Evolutionary conservation across 2,329 filamentous ascomycete species (phyloP), one percentile per base, ranked within the genome.

Genomic region (Calonectria multiphialidica): DNA sequence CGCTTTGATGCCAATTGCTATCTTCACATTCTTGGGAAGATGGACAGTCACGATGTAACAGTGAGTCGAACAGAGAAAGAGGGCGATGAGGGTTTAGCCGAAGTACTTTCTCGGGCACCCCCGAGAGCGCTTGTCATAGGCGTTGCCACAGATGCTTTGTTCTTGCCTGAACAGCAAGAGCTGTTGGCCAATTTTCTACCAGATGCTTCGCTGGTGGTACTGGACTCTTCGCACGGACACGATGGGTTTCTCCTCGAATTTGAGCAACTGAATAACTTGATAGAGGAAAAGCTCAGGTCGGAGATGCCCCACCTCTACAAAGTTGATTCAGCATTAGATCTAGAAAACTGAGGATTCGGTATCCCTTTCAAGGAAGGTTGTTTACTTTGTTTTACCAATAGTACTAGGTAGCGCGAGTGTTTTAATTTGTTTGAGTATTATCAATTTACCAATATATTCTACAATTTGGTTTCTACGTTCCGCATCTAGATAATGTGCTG

Each of bases 1-100:
- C 65, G 68, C 10, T 71, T 71, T 18, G 68, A 71, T 28, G 50
- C 49, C 5, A 71, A 71, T 21, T 71, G 68, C 3, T 71, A 61
- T 37, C 23, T 71, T n/a, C 49, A 59, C 37, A 45, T 71, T 6
- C 33, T 65, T 5, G 40, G 62, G 8, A 71, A 71, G 16, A 44
- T 71, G 68, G 68, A 71, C 18, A 61, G 33, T 6, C 68, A 71
- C 10, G 68, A 71, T 28, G n/a, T 71, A 2, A 42, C 68, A 12
- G 25, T 65, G 5, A 37, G 44, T 21, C 63, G 68, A 40, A 33
- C 68, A 10, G 18, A 67, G 9, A 28, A 30, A 10, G 25, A 23
- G 10, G 57, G 18, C 5, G 40, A 62, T 5, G 57, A 45, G 25
- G 57, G 33, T 3, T 18, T 50, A 10, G 25, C 45, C 4, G 49